phyloP scores from a whole-genome alignment of 345 rosid species.

The Pistacia atlantica region DNA sequence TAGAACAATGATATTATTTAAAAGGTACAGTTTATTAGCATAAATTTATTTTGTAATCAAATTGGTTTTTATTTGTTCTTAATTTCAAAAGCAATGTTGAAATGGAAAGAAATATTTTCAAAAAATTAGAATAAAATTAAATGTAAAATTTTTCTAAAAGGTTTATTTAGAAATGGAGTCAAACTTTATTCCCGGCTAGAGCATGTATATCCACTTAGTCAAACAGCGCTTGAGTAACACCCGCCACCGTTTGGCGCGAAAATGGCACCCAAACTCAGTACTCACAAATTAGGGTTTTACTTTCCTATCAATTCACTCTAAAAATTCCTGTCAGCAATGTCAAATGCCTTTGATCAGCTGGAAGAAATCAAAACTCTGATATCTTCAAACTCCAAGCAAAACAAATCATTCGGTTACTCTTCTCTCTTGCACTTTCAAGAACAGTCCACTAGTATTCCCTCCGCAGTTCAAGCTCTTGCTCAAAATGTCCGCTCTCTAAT shows the following conservation, averaged over 20 bases:
- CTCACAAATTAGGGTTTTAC: constrained; percentile 1
- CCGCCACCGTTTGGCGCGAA: constrained; percentile 27
- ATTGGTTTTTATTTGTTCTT: too few species aligned
- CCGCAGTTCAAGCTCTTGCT: constrained; percentile 36
- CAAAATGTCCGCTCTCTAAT: constrained; percentile 28
- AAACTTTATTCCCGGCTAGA: too few species aligned
- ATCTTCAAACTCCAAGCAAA: constrained; percentile 30
- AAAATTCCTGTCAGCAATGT: constrained; percentile 22
- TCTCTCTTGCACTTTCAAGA: constrained; percentile 42
- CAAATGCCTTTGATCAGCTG: constrained; percentile 27
- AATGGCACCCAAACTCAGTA: constrained; percentile 2
- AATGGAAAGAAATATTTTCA: too few species aligned
- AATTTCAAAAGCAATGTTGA: too few species aligned
- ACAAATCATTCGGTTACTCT: constrained; percentile 45
- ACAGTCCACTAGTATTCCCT: constrained; percentile 30
- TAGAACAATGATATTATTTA: too few species aligned
- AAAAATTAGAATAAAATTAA: too few species aligned
- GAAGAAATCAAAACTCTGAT: constrained; percentile 41
- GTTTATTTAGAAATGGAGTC: too few species aligned
- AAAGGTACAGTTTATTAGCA: too few species aligned
- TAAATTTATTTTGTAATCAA: too few species aligned
- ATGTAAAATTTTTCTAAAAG: too few species aligned
- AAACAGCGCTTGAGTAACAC: neutral
- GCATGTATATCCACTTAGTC: neutral
- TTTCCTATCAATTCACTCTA: neutral